Evolutionary conservation across 148 eudicot genomes (phyloP).

Genomic region (Spergularia marina): DNA sequence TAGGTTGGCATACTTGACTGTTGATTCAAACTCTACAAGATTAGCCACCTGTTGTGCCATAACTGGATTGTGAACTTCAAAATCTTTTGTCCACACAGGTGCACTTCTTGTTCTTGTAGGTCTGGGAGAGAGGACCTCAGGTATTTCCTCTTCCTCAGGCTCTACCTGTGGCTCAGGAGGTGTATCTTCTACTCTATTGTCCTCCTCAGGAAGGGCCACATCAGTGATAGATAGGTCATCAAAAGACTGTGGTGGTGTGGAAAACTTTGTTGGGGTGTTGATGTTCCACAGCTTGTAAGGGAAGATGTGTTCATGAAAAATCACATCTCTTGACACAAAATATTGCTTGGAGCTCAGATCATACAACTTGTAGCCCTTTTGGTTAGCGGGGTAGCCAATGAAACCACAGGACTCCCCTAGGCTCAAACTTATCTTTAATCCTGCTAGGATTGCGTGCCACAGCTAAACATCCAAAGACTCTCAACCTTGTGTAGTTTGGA

Average conservation of each 20-base stretch:
- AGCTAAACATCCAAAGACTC: background rate
- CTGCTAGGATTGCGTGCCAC: background rate
- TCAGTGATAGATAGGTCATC: background rate
- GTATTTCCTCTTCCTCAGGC: too few relatives aligned
- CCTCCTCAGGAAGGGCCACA: too few relatives aligned
- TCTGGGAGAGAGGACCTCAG: too few relatives aligned
- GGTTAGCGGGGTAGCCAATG: background rate
- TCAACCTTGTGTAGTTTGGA: background rate
- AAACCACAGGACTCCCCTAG: background rate
- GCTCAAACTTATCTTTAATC: background rate
- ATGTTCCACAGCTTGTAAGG: background rate
- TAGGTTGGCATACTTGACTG: too few relatives aligned
- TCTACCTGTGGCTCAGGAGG: too few relatives aligned
- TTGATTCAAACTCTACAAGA: too few relatives aligned
- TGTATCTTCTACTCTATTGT: too few relatives aligned
- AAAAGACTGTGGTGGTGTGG: background rate
- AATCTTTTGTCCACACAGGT: too few relatives aligned
- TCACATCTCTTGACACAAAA: background rate
- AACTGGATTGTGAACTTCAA: too few relatives aligned
- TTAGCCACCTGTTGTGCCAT: too few relatives aligned
- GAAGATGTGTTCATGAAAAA: background rate
- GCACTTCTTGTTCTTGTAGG: too few relatives aligned
- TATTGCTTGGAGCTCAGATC: background rate
- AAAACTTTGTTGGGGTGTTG: background rate
- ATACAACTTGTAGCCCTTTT: background rate